A percentile compares a stretch with the other conserved stretches of the same genome.
phyloP scores from a whole-genome alignment of 345 rosid species.

The Dimocarpus longan region DNA sequence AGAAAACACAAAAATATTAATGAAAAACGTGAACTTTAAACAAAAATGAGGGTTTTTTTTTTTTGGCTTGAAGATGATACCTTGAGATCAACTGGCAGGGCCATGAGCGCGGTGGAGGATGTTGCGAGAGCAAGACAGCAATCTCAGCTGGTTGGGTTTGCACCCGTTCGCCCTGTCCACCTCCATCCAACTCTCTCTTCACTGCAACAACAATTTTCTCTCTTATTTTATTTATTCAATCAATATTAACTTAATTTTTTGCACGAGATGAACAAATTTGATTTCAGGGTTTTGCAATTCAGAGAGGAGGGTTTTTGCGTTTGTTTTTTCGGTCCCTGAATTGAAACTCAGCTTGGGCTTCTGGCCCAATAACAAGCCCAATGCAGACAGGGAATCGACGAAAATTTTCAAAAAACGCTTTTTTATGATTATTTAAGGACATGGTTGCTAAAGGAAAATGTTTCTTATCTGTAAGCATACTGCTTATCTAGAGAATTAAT shows the following conservation, averaged over 20 bases:
- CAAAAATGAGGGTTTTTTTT: not conserved
- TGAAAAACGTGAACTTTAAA: not conserved
- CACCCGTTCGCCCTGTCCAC: constrained; percentile 69
- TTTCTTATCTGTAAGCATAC: too few species aligned
- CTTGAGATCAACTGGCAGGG: constrained; percentile 95
- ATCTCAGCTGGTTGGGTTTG: constrained; percentile 70
- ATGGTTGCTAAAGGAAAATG: too few species aligned
- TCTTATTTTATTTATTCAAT: not conserved
- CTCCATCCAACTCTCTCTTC: constrained; percentile 41
- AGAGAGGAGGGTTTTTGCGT: too few species aligned
- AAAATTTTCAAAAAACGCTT: too few species aligned
- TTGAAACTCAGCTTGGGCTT: too few species aligned
- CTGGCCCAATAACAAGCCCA: too few species aligned
- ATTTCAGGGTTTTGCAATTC: not conserved
- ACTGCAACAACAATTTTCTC: not conserved
- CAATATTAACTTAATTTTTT: not conserved
- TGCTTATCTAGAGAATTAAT: too few species aligned
- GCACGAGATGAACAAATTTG: not conserved
- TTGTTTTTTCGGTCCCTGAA: too few species aligned
- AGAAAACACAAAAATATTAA: not conserved
- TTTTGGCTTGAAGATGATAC: constrained; percentile 32
- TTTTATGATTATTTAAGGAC: too few species aligned
- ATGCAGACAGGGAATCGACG: too few species aligned
- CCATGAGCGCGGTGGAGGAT: constrained; percentile 92
- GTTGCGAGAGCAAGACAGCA: constrained; percentile 71